These are phyloP conservation scores for Nepenthes mirabilis DNA, from an alignment of 148 eudicot species.

Conservation along the genomic window DNA sequence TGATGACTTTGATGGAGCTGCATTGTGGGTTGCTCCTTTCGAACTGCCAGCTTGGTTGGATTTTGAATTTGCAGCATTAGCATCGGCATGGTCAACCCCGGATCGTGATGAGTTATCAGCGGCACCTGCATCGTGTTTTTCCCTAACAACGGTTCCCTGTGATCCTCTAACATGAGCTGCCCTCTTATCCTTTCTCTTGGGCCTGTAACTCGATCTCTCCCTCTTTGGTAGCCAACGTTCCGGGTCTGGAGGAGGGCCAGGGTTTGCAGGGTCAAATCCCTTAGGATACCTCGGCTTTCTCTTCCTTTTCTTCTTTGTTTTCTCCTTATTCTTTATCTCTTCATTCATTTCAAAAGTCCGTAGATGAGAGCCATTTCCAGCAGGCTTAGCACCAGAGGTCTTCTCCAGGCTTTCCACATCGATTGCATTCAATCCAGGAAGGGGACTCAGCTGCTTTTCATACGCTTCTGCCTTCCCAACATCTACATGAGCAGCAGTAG, in stretches of 20 bases:
- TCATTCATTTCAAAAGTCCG: slow-evolving; percentile 35
- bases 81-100: slow-evolving; percentile 10
- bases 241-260: slow-evolving; percentile 87
- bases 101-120: slow-evolving; percentile 18
- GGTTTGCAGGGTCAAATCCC: slow-evolving; percentile 82
- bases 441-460: slow-evolving; percentile 64
- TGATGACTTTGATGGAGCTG: slow-evolving; percentile 48
- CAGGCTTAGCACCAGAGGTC: slow-evolving; percentile 78
- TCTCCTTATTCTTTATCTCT: slow-evolving; percentile 52
- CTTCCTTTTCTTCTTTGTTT: slow-evolving; percentile 79
- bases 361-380: slow-evolving; percentile 20
- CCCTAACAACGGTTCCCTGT: slow-evolving; percentile 75
- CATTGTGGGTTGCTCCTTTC: slow-evolving; percentile 34
- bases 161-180: slow-evolving; percentile 76
- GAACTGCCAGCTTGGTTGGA: slow-evolving; percentile 32
- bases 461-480: slow-evolving; percentile 78
- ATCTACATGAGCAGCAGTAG: slow-evolving; percentile 62
- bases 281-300: slow-evolving; percentile 88
- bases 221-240: slow-evolving; percentile 89
- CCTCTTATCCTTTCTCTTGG: slow-evolving; percentile 87
- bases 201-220: slow-evolving; percentile 76
- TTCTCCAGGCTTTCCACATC: slow-evolving; percentile 66
- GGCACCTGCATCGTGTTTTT: slow-evolving; percentile 30
- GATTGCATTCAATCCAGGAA: slow-evolving; percentile 53
- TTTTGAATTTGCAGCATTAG: slow-evolving; percentile 21